Evolutionary conservation across 345 rosid genomes (phyloP), one percentile per base, ranked within the genome.

Genomic region (Citrus reticulata): DNA sequence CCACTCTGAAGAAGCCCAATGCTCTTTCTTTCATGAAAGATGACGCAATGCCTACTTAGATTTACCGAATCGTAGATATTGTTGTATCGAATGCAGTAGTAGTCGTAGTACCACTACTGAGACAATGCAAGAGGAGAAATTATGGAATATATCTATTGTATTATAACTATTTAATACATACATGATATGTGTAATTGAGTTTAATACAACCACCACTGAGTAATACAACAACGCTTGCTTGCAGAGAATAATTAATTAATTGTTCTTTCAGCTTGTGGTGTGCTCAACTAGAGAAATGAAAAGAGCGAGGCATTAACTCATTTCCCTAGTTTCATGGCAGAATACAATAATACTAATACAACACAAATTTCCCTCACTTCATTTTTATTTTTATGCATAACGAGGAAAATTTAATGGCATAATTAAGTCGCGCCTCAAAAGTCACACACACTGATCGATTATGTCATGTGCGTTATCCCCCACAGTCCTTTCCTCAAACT

Each of bases 401-500:
- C 2, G 5, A 66, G 51, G 13, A 10, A 46, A 46, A 11, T 46
- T 13, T 11, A 46, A 46, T 46, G 1, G 51, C 10, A 46, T 46
- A 46, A 46, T 46, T 46, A 46, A 11, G 51, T 10, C 10, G 51
- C 16, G 51, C 51, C 17, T 46, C 51, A 13, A 4, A 46, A 65
- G 34, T 17, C 40, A 17, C 24, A 20, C 7, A 7, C 35, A 11
- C 30, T 30, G 13, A 25, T 16, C 16, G 19, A 63, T 61, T 10
- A 30, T 14, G 5, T 29, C 16, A 2, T 13, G 42, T 5, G 1
- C 3, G 4, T 57, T 7, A 10, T 64, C 10, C 10, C 27, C 77
- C 5, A 3, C 51, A 3, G 51, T 75, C 64, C 87, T 89, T 67
- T 81, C 89, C 83, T 87, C 93, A 11, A 90, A 87, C 82, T 90